A percentile compares a stretch with the other conserved stretches of the same genome.
Evolutionary conservation across 2,329 filamentous ascomycete species (phyloP).

Genomic region (Blumeria hordei): DNA sequence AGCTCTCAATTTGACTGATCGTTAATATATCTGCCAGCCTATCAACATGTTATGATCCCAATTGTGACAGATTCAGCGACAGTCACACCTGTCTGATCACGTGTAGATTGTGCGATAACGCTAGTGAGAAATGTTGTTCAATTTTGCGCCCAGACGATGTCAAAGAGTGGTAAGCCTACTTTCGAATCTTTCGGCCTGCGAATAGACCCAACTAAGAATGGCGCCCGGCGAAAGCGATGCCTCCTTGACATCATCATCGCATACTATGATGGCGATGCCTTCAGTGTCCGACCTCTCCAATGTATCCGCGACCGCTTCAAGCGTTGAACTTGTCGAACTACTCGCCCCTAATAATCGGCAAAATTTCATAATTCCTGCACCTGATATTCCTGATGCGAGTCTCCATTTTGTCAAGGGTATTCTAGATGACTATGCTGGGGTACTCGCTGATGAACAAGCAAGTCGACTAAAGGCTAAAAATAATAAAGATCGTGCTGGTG

Average conservation of each 20-base stretch:
- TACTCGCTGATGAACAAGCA: conserved; percentile 49
- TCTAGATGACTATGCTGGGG: conserved; percentile 53
- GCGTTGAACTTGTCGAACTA: conserved; percentile 6
- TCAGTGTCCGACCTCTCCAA: conserved; percentile 13
- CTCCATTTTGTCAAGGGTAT: conserved; percentile 56
- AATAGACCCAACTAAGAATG: neutral
- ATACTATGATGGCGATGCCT: conserved; percentile 32
- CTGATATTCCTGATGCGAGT: conserved; percentile 41
- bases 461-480: conserved; percentile 49
- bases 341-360: conserved; percentile 12
- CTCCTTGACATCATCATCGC: conserved; percentile 37
- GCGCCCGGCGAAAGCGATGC: conserved; percentile 15
- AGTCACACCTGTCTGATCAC: no score
- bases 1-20: no score
- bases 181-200: no score
- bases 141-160: no score
- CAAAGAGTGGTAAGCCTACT: no score
- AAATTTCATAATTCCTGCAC: conserved; percentile 49
- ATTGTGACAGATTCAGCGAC: no score
- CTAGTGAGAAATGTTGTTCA: no score
- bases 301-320: conserved; percentile 15
- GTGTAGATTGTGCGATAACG: no score
- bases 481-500: conserved; percentile 34
- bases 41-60: no score
- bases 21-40: no score